Percentiles rank a stretch among this genome's conserved stretches.
Conservation (phyloP, 1,284 basidiomycete genomes). For the Apiotrichum sp. region DNA sequence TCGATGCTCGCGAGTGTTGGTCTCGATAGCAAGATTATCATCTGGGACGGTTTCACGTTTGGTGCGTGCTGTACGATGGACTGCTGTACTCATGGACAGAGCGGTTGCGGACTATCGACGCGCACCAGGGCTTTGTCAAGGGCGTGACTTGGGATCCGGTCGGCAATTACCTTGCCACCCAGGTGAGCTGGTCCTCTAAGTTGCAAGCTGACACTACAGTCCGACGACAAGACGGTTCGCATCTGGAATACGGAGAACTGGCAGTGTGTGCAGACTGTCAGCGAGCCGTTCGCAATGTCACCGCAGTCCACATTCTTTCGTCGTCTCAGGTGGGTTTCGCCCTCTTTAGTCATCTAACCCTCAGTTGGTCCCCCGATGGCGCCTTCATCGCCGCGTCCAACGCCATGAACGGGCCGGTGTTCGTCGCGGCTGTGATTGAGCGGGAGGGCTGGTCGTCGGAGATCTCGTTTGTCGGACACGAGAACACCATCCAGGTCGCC, state of each 20-base stretch:
- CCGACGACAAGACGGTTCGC: conserved; percentile 91
- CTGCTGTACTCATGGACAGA: conserved; percentile 50
- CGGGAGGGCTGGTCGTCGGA: conserved; percentile 80
- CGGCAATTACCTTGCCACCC: conserved; percentile 90
- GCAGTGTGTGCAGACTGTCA: conserved; percentile 74
- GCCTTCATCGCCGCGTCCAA: conserved; percentile 94
- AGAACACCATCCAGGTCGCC: conserved; percentile 94
- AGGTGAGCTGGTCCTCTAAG: conserved; percentile 36
- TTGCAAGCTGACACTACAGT: conserved; percentile 50
- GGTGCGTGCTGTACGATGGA: conserved; percentile 50
- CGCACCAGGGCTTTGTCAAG: conserved; percentile 95
- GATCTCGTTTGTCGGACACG: conserved; percentile 91
- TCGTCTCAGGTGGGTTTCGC: conserved; percentile 63
- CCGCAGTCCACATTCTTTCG: conserved; percentile 94
- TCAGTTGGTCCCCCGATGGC: conserved; percentile 98
- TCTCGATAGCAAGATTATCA: conserved; percentile 79
- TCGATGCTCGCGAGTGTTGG: conserved; percentile 90
- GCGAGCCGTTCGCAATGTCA: conserved; percentile 85
- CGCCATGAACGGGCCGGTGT: conserved; percentile 95
- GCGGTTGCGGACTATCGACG: conserved; percentile 71
- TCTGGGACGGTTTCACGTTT: conserved; percentile 86
- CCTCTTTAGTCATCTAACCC: conserved; percentile 1
- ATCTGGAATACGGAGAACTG: conserved; percentile 95
- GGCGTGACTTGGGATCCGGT: conserved; percentile 98
- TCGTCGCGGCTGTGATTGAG: conserved; percentile 91